A percentile compares a stretch with the other conserved stretches of the same genome.
These are phyloP conservation scores for Geotrichum citri-aurantii DNA, from an alignment of 1,139 yeast genomes.

Conservation along the genomic window DNA sequence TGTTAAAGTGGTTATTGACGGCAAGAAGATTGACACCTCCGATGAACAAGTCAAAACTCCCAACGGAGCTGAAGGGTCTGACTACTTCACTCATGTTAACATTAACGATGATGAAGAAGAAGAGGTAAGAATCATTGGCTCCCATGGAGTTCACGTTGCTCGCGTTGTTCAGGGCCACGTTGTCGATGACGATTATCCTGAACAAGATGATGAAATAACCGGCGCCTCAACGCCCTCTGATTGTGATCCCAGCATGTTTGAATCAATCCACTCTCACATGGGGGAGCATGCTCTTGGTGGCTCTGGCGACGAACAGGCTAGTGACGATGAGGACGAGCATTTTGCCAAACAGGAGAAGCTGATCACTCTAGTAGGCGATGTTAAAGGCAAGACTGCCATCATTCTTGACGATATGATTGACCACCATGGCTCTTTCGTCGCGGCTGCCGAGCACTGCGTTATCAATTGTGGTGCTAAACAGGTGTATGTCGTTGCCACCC, in stretches of 20 bases:
- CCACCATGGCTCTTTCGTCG: slow-evolving; percentile 85
- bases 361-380: slow-evolving; percentile 95
- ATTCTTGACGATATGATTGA: slow-evolving; percentile 96
- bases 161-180: slow-evolving; percentile 96
- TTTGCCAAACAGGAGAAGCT: slow-evolving; percentile 52
- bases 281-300: slow-evolving; percentile 60
- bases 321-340: slow-evolving; percentile 63
- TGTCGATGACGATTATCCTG: slow-evolving; percentile 64
- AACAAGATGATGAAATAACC: slow-evolving; percentile 23
- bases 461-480: slow-evolving; percentile 91
- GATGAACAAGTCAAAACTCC: not conserved
- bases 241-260: slow-evolving; percentile 15
- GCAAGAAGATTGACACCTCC: not conserved
- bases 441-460: slow-evolving; percentile 96
- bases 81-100: slow-evolving; percentile 35
- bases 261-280: slow-evolving; percentile 12
- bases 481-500: slow-evolving; percentile 90
- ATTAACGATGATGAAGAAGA: slow-evolving; percentile 49
- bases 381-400: slow-evolving; percentile 82
- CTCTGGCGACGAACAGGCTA: slow-evolving; percentile 70
- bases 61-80: slow-evolving; percentile 53
- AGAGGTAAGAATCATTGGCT: slow-evolving; percentile 60
- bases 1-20: slow-evolving; percentile 16
- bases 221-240: slow-evolving; percentile 16
- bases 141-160: slow-evolving; percentile 89